A percentile compares a stretch with the other conserved stretches of the same genome.
Evolutionary conservation across 768 basidiomycete genomes (phyloP).

Genomic region (Lactifluus echinatus): DNA sequence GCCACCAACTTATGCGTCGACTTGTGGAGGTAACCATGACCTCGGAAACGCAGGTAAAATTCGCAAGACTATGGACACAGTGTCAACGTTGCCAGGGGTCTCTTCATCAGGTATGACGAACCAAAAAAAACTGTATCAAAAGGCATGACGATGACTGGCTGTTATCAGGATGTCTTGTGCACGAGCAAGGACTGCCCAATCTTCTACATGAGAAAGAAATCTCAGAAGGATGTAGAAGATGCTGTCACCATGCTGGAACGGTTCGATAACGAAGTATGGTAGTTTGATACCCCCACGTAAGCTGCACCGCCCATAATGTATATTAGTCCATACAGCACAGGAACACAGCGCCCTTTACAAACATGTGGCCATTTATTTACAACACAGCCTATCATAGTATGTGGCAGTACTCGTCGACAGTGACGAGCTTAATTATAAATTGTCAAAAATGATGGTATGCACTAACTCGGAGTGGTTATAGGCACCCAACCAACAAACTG

Average conservation of each 20-base stretch:
- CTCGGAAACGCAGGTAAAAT: conserved; percentile 80
- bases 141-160: conserved; percentile 17
- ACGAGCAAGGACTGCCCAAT: conserved; percentile 97
- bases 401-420: not conserved
- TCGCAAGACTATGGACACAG: conserved; percentile 95
- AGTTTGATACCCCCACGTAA: conserved; percentile 2
- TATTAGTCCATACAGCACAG: conserved; percentile 17
- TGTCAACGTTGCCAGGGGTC: conserved; percentile 99
- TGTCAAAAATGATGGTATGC: not conserved
- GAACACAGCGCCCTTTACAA: too few relatives aligned
- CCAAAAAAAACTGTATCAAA: not conserved
- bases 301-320: not conserved
- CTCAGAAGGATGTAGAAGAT: conserved; percentile 96
- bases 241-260: conserved; percentile 69
- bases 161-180: conserved; percentile 81
- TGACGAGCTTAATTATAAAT: not conserved
- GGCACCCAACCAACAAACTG: not conserved
- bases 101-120: conserved; percentile 65
- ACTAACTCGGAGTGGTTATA: too few relatives aligned
- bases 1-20: not conserved
- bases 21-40: conserved; percentile 37
- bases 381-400: not conserved
- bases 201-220: conserved; percentile 97
- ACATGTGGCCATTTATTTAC: too few relatives aligned
- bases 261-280: conserved; percentile 76